Evolutionary conservation across 345 rosid genomes (phyloP).

Genomic region (Eucalyptus grandis): DNA sequence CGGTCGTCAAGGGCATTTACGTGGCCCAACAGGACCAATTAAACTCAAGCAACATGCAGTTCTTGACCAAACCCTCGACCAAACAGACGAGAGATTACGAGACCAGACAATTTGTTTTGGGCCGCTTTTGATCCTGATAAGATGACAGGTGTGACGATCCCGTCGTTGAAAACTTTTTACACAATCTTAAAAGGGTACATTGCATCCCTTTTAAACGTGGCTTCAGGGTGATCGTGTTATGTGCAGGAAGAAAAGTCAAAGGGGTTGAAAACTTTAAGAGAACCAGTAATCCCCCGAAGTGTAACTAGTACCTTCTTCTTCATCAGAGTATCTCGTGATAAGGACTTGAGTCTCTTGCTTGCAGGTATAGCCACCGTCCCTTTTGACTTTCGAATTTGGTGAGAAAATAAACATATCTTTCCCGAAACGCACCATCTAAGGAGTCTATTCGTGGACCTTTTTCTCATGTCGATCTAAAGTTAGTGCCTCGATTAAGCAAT

Average conservation of each 20-base stretch:
- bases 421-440: neutral
- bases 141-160: neutral
- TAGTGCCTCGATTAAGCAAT: neutral
- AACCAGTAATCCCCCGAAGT: neutral
- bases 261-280: neutral
- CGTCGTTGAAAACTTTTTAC: neutral
- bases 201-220: neutral
- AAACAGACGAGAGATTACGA: neutral
- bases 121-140: neutral
- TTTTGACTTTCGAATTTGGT: neutral
- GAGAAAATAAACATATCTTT: neutral
- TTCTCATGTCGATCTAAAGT: neutral
- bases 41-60: neutral
- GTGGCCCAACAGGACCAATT: neutral
- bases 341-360: neutral
- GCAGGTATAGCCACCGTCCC: neutral
- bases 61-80: neutral
- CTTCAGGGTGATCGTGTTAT: neutral
- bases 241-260: neutral
- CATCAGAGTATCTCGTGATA: neutral
- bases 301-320: neutral
- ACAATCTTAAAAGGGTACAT: neutral
- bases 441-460: neutral
- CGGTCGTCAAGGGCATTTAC: neutral
- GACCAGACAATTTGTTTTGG: neutral